Evolutionary conservation across 164 flowering plant species (phyloP), one percentile per base, ranked within the genome.

Genomic region (Nymphaea colorata): DNA sequence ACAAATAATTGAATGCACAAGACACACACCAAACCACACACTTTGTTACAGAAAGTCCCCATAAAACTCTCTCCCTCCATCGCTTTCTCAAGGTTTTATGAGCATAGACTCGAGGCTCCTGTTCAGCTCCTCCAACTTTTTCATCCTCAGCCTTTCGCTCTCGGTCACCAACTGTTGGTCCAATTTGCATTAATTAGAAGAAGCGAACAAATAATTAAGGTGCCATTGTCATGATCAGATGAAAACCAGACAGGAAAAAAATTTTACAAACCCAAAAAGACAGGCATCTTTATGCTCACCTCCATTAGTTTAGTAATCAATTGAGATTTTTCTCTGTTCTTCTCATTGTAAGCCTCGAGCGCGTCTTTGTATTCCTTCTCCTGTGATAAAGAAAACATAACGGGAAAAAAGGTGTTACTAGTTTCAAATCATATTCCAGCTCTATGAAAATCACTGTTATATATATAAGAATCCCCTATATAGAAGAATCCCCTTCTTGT

Each of bases 291-390:
- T 51, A 16, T 8, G 75, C 10, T 79, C 60, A 89, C 96, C 93
- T 93, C 98, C 89, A 81, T 84, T 67, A 93, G 66, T 73, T 81
- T 93, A 71, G 86, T 69, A 43, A 93, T 70, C 6, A 93, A 84
- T 68, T 84, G 87, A 67, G 81, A 75, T 72, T 90, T 93, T 78
- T 90, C 96, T 74, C 65, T 84, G 83, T 84, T 90, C 76, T 88
- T 90, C 68, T 87, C 96, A 70, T 87, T 90, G 71, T 80, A 87
- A 65, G 87, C 89, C 66, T 93, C 96, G 17, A 90, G 81, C 3
- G 86, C 87, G 65, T 93, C 96, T 74, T 74, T 90, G 81, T 93
- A 93, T 69, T 93, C 98, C 77, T 75, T 87, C 71, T 93, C 96
- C 96, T 90, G 79, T 51, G n/a, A 70, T 5, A 25, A 4, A 51